Conservation (phyloP, 768 basidiomycete species). For the Tylopilus intermedius region DNA sequence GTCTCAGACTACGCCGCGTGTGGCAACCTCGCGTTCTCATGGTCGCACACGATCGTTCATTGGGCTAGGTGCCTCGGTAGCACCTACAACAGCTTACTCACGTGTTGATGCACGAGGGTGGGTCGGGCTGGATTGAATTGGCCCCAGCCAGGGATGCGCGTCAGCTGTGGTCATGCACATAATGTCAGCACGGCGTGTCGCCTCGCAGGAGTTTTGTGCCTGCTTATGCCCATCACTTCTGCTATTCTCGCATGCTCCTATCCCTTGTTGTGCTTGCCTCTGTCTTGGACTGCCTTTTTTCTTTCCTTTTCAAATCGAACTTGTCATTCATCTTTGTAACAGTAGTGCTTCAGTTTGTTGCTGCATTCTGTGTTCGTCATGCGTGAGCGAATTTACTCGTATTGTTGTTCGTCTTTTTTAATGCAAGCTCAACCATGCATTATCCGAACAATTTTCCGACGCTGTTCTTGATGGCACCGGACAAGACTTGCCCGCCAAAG, state of each 20-base stretch:
- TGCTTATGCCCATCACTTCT: constrained; percentile 14
- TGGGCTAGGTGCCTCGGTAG: constrained; percentile 59
- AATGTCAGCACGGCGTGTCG: constrained; percentile 7
- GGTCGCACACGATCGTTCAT: constrained; percentile 73
- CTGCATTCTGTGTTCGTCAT: constrained; percentile 3
- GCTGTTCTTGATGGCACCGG: constrained; percentile 76
- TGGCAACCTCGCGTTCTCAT: constrained; percentile 60
- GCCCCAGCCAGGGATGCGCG: constrained; percentile 5
- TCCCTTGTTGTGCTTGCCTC: constrained; percentile 23
- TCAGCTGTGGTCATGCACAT: constrained; percentile 7
- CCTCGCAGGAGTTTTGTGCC: constrained; percentile 9
- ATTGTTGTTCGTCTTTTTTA: constrained; percentile 11
- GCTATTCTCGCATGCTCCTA: constrained; percentile 19
- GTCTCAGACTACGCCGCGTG: constrained; percentile 58
- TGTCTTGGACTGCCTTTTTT: constrained; percentile 19
- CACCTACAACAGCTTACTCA: constrained; percentile 77
- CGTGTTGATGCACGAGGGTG: constrained; percentile 83
- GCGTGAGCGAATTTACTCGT: constrained; percentile 1
- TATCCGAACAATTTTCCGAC: constrained; percentile 72
- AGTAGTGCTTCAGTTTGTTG: constrained; percentile 20
- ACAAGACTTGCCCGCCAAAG: constrained; percentile 78
- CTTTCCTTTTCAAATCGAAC: constrained; percentile 8
- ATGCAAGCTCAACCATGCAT: neutral
- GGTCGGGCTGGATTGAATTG: constrained; percentile 47
- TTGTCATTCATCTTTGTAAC: constrained; percentile 30